Evolutionary conservation across 2,329 filamentous ascomycete species (phyloP).

Genomic region (Rutstroemia sp.): DNA sequence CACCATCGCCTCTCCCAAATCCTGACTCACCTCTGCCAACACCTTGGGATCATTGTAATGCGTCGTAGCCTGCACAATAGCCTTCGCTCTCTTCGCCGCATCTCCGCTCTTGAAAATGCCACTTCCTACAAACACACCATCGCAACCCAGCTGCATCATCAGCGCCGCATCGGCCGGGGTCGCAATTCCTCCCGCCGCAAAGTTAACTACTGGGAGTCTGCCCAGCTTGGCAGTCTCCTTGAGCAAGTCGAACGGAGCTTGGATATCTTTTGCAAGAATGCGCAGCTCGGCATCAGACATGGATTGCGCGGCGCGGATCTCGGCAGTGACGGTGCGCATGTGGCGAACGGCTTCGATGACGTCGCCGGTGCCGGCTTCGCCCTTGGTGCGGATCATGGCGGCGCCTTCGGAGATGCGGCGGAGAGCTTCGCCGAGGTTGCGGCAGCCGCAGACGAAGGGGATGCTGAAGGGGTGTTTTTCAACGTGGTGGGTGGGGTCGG

Average conservation of each 20-base stretch:
- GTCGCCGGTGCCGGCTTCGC: slow-evolving; percentile 94
- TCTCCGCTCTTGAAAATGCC: slow-evolving; percentile 98
- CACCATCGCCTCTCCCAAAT: slow-evolving; percentile 96
- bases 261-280: slow-evolving; percentile 73
- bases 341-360: slow-evolving; percentile 95
- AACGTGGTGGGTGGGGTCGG: slow-evolving; percentile 85
- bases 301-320: slow-evolving; percentile 66
- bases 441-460: slow-evolving; percentile 94
- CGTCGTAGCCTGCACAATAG: slow-evolving; percentile 90
- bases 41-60: slow-evolving; percentile 83
- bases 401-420: slow-evolving; percentile 87
- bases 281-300: slow-evolving; percentile 68
- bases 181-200: slow-evolving; percentile 98
- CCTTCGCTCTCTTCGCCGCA: slow-evolving; percentile 80
- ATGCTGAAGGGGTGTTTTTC: slow-evolving; percentile 76
- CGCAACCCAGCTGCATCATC: slow-evolving; percentile 99
- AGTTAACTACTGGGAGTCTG: slow-evolving; percentile 91
- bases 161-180: slow-evolving; percentile 94
- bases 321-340: slow-evolving; percentile 80
- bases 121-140: slow-evolving; percentile 93
- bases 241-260: slow-evolving; percentile 69
- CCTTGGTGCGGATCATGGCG: slow-evolving; percentile 98
- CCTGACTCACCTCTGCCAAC: slow-evolving; percentile 78
- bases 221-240: slow-evolving; percentile 82
- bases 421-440: slow-evolving; percentile 88